A percentile compares a stretch with the other conserved stretches of the same genome.
Conservation (phyloP, 148 eudicot species). For the Salicornia ramosissima region DNA sequence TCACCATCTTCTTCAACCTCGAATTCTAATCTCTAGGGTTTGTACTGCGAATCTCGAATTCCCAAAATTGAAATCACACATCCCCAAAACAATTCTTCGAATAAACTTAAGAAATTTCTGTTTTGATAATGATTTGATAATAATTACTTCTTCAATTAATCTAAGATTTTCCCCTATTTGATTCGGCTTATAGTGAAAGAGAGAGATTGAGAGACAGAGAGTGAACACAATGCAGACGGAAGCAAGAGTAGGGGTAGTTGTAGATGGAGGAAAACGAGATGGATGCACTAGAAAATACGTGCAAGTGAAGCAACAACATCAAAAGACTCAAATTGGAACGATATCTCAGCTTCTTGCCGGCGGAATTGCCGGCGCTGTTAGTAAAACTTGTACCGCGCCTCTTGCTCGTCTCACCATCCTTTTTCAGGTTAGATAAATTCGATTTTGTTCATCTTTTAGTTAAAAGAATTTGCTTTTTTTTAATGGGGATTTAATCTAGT, state of each 20-base stretch:
- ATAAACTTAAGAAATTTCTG: neutral
- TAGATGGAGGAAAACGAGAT: constrained; percentile 50
- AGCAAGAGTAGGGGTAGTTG: constrained; percentile 76
- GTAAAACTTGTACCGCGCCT: constrained; percentile 78
- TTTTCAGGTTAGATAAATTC: constrained; percentile 39
- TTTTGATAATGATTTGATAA: constrained; percentile 12
- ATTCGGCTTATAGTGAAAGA: neutral
- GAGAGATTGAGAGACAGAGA: constrained; percentile 10
- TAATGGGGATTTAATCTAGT: neutral
- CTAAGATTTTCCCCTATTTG: neutral
- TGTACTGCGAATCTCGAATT: neutral
- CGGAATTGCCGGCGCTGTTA: constrained; percentile 69
- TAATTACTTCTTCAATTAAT: neutral
- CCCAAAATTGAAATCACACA: neutral
- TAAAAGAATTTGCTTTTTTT: neutral
- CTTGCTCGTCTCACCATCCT: constrained; percentile 70
- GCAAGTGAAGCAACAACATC: constrained; percentile 27
- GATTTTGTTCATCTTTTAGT: neutral
- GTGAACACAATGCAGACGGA: constrained; percentile 64
- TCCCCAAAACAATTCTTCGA: neutral
- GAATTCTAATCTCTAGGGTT: constrained; percentile 25
- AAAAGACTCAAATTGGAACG: constrained; percentile 42
- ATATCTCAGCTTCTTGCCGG: constrained; percentile 63
- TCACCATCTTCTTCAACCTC: neutral
- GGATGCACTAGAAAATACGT: constrained; percentile 38